phyloP scores from a whole-genome alignment of 495 filamentous ascomycete genomes.

The Trichoderma erinaceum region DNA sequence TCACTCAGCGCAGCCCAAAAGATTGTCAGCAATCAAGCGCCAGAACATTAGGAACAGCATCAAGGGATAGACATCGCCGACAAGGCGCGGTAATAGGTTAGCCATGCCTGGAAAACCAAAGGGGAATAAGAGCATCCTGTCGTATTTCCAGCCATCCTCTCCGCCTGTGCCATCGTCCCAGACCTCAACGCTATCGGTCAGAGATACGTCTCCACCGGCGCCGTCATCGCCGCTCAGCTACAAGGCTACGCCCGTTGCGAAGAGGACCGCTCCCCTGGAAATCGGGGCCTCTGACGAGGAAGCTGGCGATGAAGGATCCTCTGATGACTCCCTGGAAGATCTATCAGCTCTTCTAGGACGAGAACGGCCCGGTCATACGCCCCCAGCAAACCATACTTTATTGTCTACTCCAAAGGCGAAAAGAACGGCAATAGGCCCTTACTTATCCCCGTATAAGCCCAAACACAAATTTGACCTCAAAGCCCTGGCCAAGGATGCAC shows the following conservation, averaged over 20 bases:
- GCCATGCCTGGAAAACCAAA: constrained; percentile 6
- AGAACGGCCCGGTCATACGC: constrained; percentile 20
- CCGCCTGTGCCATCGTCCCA: not conserved
- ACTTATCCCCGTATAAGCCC: constrained; percentile 40
- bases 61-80: not conserved
- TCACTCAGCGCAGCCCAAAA: not conserved
- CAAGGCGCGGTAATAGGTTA: not conserved
- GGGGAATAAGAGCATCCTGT: not conserved
- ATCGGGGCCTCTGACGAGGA: constrained; percentile 68
- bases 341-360: constrained; percentile 20
- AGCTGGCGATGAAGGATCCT: constrained; percentile 49
- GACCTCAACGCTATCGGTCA: not conserved
- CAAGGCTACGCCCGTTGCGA: not conserved
- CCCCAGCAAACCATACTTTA: constrained; percentile 14
- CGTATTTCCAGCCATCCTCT: constrained; percentile 1
- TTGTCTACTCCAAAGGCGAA: constrained; percentile 35
- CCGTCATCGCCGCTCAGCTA: constrained; percentile 8
- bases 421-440: constrained; percentile 30
- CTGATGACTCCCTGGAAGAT: constrained; percentile 18
- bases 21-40: not conserved
- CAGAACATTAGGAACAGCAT: not conserved
- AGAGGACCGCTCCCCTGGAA: not conserved
- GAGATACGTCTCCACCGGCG: not conserved
- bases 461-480: constrained; percentile 66
- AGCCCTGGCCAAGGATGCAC: constrained; percentile 53